phyloP scores from a whole-genome alignment of 2,329 filamentous ascomycete genomes.

The Trichoderma gracile region DNA sequence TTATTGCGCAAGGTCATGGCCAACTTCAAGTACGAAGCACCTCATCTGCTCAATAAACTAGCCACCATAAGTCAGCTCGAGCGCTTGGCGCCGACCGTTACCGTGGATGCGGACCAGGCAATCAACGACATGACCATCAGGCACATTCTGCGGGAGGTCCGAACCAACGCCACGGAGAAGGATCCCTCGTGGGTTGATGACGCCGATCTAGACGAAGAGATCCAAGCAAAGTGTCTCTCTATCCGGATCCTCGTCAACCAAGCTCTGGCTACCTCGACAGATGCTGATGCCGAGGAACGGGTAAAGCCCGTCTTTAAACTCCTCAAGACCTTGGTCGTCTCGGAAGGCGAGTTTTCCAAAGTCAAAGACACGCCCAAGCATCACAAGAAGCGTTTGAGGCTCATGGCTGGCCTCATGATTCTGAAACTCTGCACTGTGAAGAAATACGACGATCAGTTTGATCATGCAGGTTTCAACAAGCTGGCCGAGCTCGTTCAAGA shows the following conservation, averaged over 20 bases:
- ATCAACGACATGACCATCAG: conserved; percentile 77
- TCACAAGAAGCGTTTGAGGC: conserved; percentile 77
- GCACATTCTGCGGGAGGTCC: conserved; percentile 70
- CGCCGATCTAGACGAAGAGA: conserved; percentile 73
- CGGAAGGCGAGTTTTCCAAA: conserved; percentile 79
- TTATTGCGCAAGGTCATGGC: conserved; percentile 75
- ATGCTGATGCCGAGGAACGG: conserved; percentile 56
- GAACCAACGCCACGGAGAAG: conserved; percentile 57
- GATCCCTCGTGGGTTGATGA: conserved; percentile 68
- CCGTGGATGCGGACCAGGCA: conserved; percentile 71
- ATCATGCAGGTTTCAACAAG: conserved; percentile 73
- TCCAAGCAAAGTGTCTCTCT: conserved; percentile 78
- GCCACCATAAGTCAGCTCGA: conserved; percentile 73
- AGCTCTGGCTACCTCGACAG: conserved; percentile 62
- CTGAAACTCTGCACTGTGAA: conserved; percentile 82
- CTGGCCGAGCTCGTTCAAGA: conserved; percentile 84
- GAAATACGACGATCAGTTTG: conserved; percentile 73
- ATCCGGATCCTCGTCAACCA: conserved; percentile 85
- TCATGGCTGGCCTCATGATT: conserved; percentile 76
- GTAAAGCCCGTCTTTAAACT: conserved; percentile 74
- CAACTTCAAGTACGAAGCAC: conserved; percentile 69
- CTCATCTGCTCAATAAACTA: conserved; percentile 74
- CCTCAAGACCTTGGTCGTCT: conserved; percentile 71
- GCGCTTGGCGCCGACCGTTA: conserved; percentile 70
- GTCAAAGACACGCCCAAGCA: conserved; percentile 71